Percentiles rank a stretch among this genome's conserved stretches.
Evolutionary conservation across 2,329 filamentous ascomycete genomes (phyloP).

Genomic region (Hypomyces rosellus): DNA sequence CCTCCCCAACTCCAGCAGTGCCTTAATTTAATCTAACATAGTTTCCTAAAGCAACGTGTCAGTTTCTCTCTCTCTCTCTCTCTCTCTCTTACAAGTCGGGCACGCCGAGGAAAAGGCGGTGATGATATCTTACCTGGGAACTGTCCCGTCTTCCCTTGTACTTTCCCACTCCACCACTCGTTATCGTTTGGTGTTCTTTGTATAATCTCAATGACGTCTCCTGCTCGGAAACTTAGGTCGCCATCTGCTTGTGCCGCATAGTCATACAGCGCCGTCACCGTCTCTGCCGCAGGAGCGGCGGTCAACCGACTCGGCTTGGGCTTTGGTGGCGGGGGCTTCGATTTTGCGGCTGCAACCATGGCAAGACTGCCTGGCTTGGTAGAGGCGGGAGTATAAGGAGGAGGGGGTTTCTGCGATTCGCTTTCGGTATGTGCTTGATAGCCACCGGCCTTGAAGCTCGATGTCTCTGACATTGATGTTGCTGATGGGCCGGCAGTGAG

Average conservation of each 20-base stretch:
- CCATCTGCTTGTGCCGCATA: conserved; percentile 94
- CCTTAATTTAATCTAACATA: conserved; percentile 11
- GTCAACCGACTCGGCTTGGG: conserved; percentile 75
- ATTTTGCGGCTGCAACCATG: conserved; percentile 46
- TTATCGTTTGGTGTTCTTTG: conserved; percentile 82
- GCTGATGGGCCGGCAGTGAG: conserved; percentile 40
- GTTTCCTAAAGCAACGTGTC: conserved; percentile 1
- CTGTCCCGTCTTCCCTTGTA: conserved; percentile 76
- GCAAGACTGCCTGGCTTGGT: conserved; percentile 27
- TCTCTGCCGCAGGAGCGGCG: conserved; percentile 61
- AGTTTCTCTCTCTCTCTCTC: too few relatives aligned
- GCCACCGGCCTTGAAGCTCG: conserved; percentile 28
- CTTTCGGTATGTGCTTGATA: conserved; percentile 33
- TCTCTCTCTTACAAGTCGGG: background rate
- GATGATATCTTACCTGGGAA: conserved; percentile 69
- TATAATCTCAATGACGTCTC: conserved; percentile 83
- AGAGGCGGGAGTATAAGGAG: conserved; percentile 57
- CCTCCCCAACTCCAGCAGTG: too few relatives aligned
- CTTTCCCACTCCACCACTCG: conserved; percentile 90
- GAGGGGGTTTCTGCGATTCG: conserved; percentile 52
- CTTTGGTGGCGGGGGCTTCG: conserved; percentile 65
- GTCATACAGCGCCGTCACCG: conserved; percentile 86
- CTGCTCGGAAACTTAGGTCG: conserved; percentile 82
- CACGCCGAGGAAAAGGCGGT: background rate
- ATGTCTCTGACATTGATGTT: conserved; percentile 16